phyloP scores from a whole-genome alignment of 2,329 filamentous ascomycete species.

The Ceratocystis harringtonii region DNA sequence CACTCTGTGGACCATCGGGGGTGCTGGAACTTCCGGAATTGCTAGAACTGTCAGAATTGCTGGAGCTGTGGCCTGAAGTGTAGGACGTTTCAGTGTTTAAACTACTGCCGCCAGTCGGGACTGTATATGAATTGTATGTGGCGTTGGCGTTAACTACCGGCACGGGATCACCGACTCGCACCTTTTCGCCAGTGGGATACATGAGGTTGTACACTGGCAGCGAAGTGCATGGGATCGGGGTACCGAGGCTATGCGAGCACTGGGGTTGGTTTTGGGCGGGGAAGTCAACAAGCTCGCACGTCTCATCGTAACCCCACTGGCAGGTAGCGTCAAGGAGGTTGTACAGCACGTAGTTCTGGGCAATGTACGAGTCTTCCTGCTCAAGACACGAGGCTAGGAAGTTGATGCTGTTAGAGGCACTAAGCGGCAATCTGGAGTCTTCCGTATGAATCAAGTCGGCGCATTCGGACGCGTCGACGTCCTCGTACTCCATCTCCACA shows the following conservation, averaged over 20 bases:
- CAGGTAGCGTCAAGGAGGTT: constrained; percentile 39
- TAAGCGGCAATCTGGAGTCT: constrained; percentile 37
- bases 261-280: constrained; percentile 35
- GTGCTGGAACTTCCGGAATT: background rate
- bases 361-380: constrained; percentile 34
- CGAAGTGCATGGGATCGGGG: constrained; percentile 22
- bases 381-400: constrained; percentile 34
- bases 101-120: background rate
- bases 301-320: constrained; percentile 36
- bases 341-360: constrained; percentile 36
- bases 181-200: constrained; percentile 34
- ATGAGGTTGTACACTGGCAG: constrained; percentile 36
- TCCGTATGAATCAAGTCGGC: constrained; percentile 34
- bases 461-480: constrained; percentile 35
- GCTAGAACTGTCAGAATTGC: background rate
- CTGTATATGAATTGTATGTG: background rate
- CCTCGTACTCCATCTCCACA: constrained; percentile 36
- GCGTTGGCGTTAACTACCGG: constrained; percentile 5
- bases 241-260: constrained; percentile 34
- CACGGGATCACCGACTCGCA: constrained; percentile 13
- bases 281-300: constrained; percentile 32
- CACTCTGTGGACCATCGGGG: background rate
- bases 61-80: background rate
- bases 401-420: constrained; percentile 43
- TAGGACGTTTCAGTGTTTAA: background rate